A percentile compares a stretch with the other conserved stretches of the same genome.
phyloP scores from a whole-genome alignment of 768 basidiomycete species.

The Peribolospora kevripleyi region DNA sequence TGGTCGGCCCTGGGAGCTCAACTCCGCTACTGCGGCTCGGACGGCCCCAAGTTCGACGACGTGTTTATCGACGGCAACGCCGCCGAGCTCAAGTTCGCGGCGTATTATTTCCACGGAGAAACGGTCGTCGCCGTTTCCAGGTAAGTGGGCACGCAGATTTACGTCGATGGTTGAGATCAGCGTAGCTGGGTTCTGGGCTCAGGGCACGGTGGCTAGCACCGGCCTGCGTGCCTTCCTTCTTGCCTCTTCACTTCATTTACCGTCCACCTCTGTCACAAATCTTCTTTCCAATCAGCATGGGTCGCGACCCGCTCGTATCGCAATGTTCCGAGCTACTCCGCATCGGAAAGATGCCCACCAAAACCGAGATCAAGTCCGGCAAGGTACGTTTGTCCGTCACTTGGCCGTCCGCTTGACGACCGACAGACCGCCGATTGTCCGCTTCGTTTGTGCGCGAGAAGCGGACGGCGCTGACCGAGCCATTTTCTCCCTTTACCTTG shows the following conservation, averaged over 20 bases:
- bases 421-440: no score
- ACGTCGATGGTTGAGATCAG: conserved; percentile 8
- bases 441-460: no score
- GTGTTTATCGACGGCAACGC: conserved; percentile 51
- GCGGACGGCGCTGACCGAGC: no score
- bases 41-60: conserved; percentile 39
- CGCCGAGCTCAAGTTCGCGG: conserved; percentile 60
- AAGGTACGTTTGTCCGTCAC: conserved; percentile 27
- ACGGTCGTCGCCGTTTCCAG: conserved; percentile 44
- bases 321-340: conserved; percentile 56
- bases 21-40: conserved; percentile 58
- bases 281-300: conserved; percentile 30
- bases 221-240: conserved; percentile 1
- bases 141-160: background rate
- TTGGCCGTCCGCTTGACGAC: no score
- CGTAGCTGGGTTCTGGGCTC: background rate
- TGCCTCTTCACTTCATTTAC: conserved; percentile 8
- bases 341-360: conserved; percentile 53
- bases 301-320: conserved; percentile 52
- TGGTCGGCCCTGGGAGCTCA: conserved; percentile 83
- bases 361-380: conserved; percentile 45
- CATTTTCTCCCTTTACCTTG: no score
- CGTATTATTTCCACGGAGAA: conserved; percentile 42
- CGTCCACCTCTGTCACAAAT: no score
- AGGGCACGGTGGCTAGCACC: no score